phyloP scores from a whole-genome alignment of 352 stramenopile genomes.

The Globisporangium ultimum region DNA sequence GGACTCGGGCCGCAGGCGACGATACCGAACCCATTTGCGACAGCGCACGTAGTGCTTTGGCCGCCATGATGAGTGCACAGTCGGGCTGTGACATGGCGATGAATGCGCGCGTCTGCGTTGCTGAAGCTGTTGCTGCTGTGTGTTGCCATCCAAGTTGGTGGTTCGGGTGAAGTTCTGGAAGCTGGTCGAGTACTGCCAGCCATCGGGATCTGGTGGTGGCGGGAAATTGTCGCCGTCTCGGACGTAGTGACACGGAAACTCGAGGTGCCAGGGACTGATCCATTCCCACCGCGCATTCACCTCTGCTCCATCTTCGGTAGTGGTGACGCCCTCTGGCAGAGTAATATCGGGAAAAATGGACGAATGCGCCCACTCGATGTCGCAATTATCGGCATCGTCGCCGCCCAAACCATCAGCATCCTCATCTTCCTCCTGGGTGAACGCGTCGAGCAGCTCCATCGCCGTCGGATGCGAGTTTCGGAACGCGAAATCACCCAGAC shows the following conservation, averaged over 20 bases:
- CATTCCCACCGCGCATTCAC: conserved; percentile 44
- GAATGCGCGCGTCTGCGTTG: neutral
- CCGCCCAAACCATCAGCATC: neutral
- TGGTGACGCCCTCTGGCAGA: conserved; percentile 18
- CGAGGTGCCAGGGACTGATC: conserved; percentile 71
- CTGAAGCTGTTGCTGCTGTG: conserved; percentile 4
- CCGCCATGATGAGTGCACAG: conserved; percentile 19
- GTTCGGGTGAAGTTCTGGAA: conserved; percentile 45
- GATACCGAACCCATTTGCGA: conserved; percentile 69
- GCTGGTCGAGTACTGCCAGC: conserved; percentile 63
- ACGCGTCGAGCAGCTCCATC: too few relatives aligned
- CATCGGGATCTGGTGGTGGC: conserved; percentile 32
- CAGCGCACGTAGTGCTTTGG: conserved; percentile 51
- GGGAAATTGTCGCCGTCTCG: too few relatives aligned
- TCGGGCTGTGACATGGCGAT: too few relatives aligned
- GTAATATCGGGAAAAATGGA: conserved; percentile 50
- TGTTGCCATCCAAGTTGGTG: conserved; percentile 2
- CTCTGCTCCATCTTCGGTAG: neutral
- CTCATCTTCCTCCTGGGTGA: too few relatives aligned
- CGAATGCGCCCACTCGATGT: conserved; percentile 39
- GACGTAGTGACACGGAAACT: conserved; percentile 12
- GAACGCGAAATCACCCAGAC: neutral
- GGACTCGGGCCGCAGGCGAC: conserved; percentile 20
- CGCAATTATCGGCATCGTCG: conserved; percentile 10
- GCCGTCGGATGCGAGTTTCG: neutral